These are phyloP conservation scores for Paramecium pentaurelia DNA, from an alignment of 73 alveolate genomes.

Conservation along the genomic window DNA sequence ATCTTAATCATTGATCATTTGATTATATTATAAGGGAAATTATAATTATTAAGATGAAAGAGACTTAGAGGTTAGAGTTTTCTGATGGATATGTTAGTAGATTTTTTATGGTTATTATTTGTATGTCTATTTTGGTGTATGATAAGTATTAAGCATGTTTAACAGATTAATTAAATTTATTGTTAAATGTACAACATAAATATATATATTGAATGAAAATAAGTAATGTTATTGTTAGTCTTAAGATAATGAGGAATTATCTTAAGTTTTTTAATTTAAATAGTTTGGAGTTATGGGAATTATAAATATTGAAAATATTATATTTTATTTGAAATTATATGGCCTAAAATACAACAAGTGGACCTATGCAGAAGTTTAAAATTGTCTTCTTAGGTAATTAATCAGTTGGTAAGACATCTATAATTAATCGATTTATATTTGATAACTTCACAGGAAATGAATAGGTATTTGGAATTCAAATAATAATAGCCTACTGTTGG, in stretches of 20 bases:
- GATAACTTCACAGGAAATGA: slow-evolving; percentile 69
- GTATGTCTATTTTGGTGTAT: not conserved
- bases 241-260: not conserved
- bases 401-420: slow-evolving; percentile 91
- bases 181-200: not conserved
- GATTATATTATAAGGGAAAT: not conserved
- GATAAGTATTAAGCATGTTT: not conserved
- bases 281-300: not conserved
- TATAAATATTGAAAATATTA: not conserved
- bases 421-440: slow-evolving; percentile 81
- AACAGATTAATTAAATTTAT: slow-evolving; percentile 4
- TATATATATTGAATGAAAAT: not conserved
- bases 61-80: not conserved
- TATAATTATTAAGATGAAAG: not conserved
- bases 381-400: slow-evolving; percentile 85
- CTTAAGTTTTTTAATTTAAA: not conserved
- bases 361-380: slow-evolving; percentile 67
- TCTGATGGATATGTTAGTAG: not conserved
- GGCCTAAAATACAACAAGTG: slow-evolving; percentile 43
- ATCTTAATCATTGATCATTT: not conserved
- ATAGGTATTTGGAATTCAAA: not conserved
- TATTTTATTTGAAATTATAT: not conserved
- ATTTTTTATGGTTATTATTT: not conserved
- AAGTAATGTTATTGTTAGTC: not conserved
- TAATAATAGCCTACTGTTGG: slow-evolving; percentile 71